A percentile compares a stretch with the other conserved stretches of the same genome.
Conservation (phyloP, 768 basidiomycete genomes). For the Goffeauzyma gilvescens region DNA sequence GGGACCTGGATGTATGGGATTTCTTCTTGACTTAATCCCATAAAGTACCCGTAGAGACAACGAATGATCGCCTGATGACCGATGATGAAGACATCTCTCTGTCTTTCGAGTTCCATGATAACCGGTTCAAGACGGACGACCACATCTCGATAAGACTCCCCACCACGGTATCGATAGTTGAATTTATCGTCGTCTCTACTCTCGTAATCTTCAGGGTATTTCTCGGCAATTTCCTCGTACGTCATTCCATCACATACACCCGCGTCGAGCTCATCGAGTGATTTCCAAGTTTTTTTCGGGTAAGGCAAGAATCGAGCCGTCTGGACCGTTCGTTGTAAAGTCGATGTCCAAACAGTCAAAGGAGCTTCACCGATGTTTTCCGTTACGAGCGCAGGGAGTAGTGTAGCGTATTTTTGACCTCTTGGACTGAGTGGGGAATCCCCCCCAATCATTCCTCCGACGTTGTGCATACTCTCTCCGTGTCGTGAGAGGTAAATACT, state of each 20-base stretch:
- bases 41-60: slow-evolving; percentile 72
- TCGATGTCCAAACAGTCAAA: slow-evolving; percentile 91
- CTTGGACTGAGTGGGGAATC: slow-evolving; percentile 70
- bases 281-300: slow-evolving; percentile 93
- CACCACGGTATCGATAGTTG: slow-evolving; percentile 56
- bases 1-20: slow-evolving; percentile 62
- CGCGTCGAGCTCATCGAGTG: slow-evolving; percentile 90
- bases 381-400: slow-evolving; percentile 67
- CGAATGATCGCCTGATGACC: slow-evolving; percentile 54
- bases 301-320: slow-evolving; percentile 67
- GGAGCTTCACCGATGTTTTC: slow-evolving; percentile 78
- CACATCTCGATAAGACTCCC: slow-evolving; percentile 95
- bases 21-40: slow-evolving; percentile 65
- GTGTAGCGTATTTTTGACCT: slow-evolving; percentile 65
- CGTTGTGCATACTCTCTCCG: slow-evolving; percentile 91
- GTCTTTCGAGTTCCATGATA: slow-evolving; percentile 96
- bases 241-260: slow-evolving; percentile 99
- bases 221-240: slow-evolving; percentile 92
- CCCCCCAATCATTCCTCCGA: slow-evolving; percentile 94
- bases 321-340: slow-evolving; percentile 75
- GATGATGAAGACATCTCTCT: slow-evolving; percentile 90
- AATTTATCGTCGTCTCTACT: slow-evolving; percentile 98
- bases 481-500: slow-evolving; percentile 94
- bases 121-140: slow-evolving; percentile 87
- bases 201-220: slow-evolving; percentile 91